These are phyloP conservation scores for Sporothrix protearum DNA, from an alignment of 2,329 filamentous ascomycete species.

Conservation along the genomic window DNA sequence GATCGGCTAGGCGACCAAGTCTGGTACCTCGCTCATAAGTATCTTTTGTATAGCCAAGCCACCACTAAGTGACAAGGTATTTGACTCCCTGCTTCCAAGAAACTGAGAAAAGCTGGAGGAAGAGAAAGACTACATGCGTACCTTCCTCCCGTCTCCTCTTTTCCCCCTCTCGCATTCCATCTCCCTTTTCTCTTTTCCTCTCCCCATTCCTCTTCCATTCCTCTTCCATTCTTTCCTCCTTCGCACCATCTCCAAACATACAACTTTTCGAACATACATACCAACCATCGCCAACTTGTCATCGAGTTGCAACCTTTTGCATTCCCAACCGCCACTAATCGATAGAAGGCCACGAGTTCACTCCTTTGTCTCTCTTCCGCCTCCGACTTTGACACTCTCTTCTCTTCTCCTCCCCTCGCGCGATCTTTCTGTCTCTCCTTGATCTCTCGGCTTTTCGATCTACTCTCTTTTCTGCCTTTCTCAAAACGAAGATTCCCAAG, in stretches of 20 bases:
- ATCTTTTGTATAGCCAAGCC: not conserved
- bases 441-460: slow-evolving; percentile 6
- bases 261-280: slow-evolving; percentile 2
- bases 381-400: slow-evolving; percentile 1
- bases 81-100: not conserved
- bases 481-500: not conserved
- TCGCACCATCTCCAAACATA: slow-evolving; percentile 18
- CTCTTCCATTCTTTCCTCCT: slow-evolving; percentile 10
- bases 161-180: not conserved
- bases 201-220: not conserved
- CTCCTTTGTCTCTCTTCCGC: not conserved
- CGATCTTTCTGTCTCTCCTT: not conserved
- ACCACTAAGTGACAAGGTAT: not conserved
- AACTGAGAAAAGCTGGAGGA: not conserved
- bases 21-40: not conserved
- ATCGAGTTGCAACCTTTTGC: not conserved
- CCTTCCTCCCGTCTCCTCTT: not conserved
- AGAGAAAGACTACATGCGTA: not conserved
- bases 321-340: slow-evolving; percentile 16
- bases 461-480: slow-evolving; percentile 1
- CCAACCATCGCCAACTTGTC: slow-evolving; percentile 14
- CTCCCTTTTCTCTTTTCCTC: slow-evolving; percentile 5
- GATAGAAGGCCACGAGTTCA: not conserved
- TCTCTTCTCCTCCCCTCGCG: not conserved
- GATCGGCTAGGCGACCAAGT: slow-evolving; percentile 15